phyloP scores from a whole-genome alignment of 306 rosid species.

The Astragalus membranaceus region DNA sequence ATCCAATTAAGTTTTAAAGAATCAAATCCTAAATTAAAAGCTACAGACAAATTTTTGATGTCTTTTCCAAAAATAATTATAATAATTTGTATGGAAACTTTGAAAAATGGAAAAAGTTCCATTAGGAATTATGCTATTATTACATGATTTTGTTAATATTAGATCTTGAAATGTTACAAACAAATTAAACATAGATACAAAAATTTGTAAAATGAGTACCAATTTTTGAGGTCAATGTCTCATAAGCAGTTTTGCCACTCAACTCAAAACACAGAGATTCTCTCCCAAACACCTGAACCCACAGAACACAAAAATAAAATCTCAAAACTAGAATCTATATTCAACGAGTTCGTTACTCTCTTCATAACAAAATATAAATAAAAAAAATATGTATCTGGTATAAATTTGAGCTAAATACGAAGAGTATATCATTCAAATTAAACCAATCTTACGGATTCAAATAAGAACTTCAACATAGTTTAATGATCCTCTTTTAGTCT shows the following conservation, averaged over 20 bases:
- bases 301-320: not conserved
- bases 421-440: too few relatives aligned
- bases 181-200: not conserved
- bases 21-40: not conserved
- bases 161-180: not conserved
- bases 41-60: not conserved
- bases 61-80: not conserved
- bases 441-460: too few relatives aligned
- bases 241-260: constrained; percentile 26
- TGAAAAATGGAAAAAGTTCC: not conserved
- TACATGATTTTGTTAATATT: not conserved
- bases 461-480: too few relatives aligned
- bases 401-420: too few relatives aligned
- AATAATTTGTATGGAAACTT: not conserved
- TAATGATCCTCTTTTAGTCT: too few relatives aligned
- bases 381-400: too few relatives aligned
- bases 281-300: constrained; percentile 54
- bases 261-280: constrained; percentile 45
- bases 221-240: constrained; percentile 35
- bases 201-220: not conserved
- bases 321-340: too few relatives aligned
- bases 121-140: not conserved
- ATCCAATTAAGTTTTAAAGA: not conserved
- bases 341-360: too few relatives aligned
- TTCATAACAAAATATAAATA: too few relatives aligned